These are phyloP conservation scores for Aspergillus quadricinctus DNA, from an alignment of 2,329 filamentous ascomycete species.

Conservation along the genomic window DNA sequence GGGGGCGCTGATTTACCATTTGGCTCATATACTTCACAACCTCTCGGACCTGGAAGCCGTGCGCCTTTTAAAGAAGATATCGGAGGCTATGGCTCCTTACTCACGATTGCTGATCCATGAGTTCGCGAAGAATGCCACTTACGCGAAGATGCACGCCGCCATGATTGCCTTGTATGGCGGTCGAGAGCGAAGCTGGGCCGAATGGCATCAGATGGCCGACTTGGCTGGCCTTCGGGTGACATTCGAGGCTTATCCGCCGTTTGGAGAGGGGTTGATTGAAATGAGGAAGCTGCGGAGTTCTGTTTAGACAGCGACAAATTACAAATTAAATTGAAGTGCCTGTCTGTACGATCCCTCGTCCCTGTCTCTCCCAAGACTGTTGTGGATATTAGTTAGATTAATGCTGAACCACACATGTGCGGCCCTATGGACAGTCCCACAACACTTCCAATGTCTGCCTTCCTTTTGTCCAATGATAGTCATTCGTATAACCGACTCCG, in stretches of 20 bases:
- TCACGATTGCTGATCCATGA: conserved; percentile 36
- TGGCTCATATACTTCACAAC: conserved; percentile 37
- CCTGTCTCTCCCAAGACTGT: no score
- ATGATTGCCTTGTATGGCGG: conserved; percentile 37
- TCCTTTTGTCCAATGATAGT: no score
- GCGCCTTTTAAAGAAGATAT: conserved; percentile 32
- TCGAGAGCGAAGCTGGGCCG: conserved; percentile 28
- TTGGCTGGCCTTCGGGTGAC: conserved; percentile 30
- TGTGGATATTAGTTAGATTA: no score
- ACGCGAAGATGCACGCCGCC: conserved; percentile 33
- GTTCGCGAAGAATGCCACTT: conserved; percentile 32
- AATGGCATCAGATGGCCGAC: conserved; percentile 33
- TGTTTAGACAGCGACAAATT: background rate
- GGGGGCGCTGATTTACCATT: conserved; percentile 30
- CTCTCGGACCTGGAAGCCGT: conserved; percentile 34
- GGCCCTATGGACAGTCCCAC: no score
- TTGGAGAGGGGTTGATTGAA: conserved; percentile 34
- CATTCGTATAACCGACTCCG: no score
- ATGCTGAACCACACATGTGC: no score
- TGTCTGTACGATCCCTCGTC: background rate
- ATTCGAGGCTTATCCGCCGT: conserved; percentile 31
- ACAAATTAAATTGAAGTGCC: no score
- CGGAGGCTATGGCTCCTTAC: conserved; percentile 29
- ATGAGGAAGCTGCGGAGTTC: conserved; percentile 19
- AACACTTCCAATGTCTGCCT: background rate